Conservation (phyloP, 2,329 filamentous ascomycete genomes). For the Drechmeria coniospora region DNA sequence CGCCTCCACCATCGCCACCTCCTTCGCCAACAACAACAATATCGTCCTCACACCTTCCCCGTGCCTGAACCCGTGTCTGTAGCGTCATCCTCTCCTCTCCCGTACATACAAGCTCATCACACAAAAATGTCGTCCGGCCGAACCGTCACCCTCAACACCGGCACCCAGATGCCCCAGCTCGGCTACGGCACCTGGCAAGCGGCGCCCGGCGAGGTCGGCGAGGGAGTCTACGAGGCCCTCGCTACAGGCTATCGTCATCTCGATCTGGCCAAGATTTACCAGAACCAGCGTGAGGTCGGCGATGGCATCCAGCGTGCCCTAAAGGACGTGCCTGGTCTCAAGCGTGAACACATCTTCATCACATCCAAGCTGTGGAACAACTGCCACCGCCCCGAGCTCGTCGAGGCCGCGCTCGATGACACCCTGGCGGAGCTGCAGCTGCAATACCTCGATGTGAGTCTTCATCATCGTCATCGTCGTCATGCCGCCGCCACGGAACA, state of each 20-base stretch:
- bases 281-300: conserved; percentile 47
- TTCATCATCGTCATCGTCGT: not conserved
- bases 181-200: conserved; percentile 54
- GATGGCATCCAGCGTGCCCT: conserved; percentile 34
- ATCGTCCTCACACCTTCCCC: no score
- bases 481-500: no score
- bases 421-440: conserved; percentile 39
- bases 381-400: conserved; percentile 42
- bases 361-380: conserved; percentile 55
- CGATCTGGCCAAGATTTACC: conserved; percentile 37
- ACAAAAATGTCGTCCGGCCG: conserved; percentile 37
- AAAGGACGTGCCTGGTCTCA: conserved; percentile 32
- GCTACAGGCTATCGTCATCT: conserved; percentile 51
- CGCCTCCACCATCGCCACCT: no score
- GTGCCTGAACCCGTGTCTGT: no score
- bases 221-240: conserved; percentile 48
- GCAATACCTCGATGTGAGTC: conserved; percentile 38
- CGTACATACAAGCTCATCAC: conserved; percentile 1
- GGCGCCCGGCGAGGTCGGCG: conserved; percentile 45
- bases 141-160: conserved; percentile 45
- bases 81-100: no score
- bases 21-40: no score
- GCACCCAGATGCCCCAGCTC: conserved; percentile 48
- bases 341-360: conserved; percentile 41
- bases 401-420: conserved; percentile 38